phyloP scores from a whole-genome alignment of 2,329 filamentous ascomycete genomes.

The Trichoderma sp. region DNA sequence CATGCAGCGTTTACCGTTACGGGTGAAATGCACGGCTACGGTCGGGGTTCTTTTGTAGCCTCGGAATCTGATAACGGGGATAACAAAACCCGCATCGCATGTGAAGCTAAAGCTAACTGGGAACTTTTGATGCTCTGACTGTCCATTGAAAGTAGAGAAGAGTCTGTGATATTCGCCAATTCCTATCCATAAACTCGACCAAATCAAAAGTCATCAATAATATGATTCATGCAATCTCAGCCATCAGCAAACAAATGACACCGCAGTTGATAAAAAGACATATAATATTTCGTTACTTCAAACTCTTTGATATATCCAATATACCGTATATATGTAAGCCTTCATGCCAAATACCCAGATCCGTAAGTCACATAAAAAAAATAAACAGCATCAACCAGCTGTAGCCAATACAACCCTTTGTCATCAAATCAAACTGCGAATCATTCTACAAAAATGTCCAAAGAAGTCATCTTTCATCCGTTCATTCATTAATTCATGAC shows the following conservation, averaged over 20 bases:
- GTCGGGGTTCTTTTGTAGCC: background rate
- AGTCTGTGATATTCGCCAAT: background rate
- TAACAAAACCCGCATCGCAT: background rate
- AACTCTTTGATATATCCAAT: background rate
- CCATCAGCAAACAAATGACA: background rate
- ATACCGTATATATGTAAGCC: background rate
- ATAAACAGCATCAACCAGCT: background rate
- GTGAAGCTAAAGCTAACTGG: background rate
- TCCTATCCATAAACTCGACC: background rate
- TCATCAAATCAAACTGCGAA: background rate
- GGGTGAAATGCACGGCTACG: background rate
- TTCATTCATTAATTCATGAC: slow-evolving; percentile 16
- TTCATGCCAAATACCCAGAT: background rate
- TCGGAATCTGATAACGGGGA: background rate
- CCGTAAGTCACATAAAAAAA: background rate
- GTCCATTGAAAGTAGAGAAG: background rate
- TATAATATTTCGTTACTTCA: background rate
- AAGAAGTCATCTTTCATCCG: background rate
- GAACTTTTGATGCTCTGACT: background rate
- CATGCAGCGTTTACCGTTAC: background rate
- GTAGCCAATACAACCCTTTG: background rate
- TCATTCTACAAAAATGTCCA: slow-evolving; percentile 3
- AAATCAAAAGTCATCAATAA: background rate
- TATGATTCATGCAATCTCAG: background rate
- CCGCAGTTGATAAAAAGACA: background rate